A percentile compares a stretch with the other conserved stretches of the same genome.
Conservation (phyloP, 1,139 yeast genomes). For the Yamadazyma songkhlaensis region DNA sequence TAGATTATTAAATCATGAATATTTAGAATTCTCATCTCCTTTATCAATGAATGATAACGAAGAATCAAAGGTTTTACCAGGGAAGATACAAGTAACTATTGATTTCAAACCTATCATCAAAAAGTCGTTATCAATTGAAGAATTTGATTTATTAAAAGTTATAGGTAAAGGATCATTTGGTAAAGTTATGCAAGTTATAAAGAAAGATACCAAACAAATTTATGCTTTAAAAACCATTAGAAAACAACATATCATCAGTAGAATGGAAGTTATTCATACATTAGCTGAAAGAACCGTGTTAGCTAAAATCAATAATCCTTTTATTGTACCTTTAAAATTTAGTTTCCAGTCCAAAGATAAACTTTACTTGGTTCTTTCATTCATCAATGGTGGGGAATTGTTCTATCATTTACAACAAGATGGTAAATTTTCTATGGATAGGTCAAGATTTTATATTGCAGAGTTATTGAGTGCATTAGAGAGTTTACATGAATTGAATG, state of each 20-base stretch:
- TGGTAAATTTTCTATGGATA: conserved; percentile 82
- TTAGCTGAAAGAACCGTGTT: conserved; percentile 93
- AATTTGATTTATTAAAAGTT: conserved; percentile 88
- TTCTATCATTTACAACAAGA: conserved; percentile 93
- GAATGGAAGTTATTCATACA: conserved; percentile 95
- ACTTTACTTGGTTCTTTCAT: conserved; percentile 82
- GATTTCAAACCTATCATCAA: conserved; percentile 73
- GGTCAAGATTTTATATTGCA: conserved; percentile 91
- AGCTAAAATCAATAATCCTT: conserved; percentile 93
- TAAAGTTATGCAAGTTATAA: conserved; percentile 96
- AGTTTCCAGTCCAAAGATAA: conserved; percentile 96
- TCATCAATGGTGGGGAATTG: conserved; percentile 95
- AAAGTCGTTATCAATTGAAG: conserved; percentile 78
- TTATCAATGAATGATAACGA: neutral
- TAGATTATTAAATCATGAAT: conserved; percentile 46
- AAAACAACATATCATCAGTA: conserved; percentile 89
- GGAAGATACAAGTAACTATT: conserved; percentile 60
- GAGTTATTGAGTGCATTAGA: conserved; percentile 91
- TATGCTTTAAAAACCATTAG: conserved; percentile 92
- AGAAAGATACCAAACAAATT: conserved; percentile 89
- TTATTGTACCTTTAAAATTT: conserved; percentile 94
- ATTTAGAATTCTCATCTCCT: conserved; percentile 32
- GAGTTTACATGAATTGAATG: conserved; percentile 84
- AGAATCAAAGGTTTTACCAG: conserved; percentile 2
- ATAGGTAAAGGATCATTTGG: conserved; percentile 98